phyloP scores from a whole-genome alignment of 2,329 filamentous ascomycete species.

The Pyrenochaeta sp. region DNA sequence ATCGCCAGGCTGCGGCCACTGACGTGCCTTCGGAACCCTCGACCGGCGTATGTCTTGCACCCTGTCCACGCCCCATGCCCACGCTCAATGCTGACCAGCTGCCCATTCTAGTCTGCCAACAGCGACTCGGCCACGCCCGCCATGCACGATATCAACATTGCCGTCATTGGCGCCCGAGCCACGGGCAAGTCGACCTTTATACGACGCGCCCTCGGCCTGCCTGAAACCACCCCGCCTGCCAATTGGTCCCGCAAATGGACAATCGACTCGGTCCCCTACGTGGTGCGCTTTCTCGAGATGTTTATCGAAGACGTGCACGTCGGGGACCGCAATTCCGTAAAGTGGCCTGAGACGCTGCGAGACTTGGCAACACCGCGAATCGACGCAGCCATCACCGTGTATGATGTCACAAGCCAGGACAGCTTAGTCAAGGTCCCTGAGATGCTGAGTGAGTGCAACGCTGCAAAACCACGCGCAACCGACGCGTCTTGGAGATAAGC shows the following conservation, averaged over 20 bases:
- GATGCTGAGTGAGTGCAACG: constrained; percentile 73
- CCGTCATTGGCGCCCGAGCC: constrained; percentile 61
- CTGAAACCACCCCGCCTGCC: constrained; percentile 51
- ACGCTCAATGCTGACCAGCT: constrained; percentile 27
- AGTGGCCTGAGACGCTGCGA: constrained; percentile 64
- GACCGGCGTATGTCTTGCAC: constrained; percentile 32
- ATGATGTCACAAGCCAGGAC: constrained; percentile 82
- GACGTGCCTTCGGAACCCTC: constrained; percentile 31
- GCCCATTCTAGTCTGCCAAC: constrained; percentile 32
- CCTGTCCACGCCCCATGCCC: background rate
- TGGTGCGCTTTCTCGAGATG: constrained; percentile 66
- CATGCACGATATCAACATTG: constrained; percentile 65
- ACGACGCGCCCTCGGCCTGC: constrained; percentile 63
- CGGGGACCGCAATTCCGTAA: constrained; percentile 59
- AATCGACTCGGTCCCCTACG: constrained; percentile 62
- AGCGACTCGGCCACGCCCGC: constrained; percentile 36
- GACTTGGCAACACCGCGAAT: constrained; percentile 76
- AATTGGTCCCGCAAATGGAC: constrained; percentile 62
- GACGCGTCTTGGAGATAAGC: constrained; percentile 4
- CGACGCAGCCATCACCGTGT: constrained; percentile 84
- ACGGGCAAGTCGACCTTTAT: constrained; percentile 69
- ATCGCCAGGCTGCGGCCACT: constrained; percentile 26
- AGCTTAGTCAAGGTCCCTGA: constrained; percentile 78
- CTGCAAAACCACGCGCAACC: constrained; percentile 1
- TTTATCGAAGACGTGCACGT: constrained; percentile 61